phyloP scores from a whole-genome alignment of 805 yeast species.

The Tetrapisispora arboricola region DNA sequence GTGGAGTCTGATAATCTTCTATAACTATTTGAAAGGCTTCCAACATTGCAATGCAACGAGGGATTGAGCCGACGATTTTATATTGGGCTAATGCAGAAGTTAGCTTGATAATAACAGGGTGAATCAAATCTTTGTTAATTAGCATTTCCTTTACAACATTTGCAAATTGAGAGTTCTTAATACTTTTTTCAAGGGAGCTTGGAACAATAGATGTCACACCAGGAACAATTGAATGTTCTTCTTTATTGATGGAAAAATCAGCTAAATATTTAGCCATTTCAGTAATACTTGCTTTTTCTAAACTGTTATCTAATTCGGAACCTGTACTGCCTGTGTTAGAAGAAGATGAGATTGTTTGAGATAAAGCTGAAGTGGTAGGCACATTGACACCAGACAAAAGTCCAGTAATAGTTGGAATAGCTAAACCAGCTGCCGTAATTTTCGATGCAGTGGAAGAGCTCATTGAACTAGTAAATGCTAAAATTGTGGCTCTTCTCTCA shows the following conservation, averaged over 20 bases:
- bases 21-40: conserved; percentile 75
- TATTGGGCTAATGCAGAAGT: conserved; percentile 76
- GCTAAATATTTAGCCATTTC: conserved; percentile 22
- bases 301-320: conserved; percentile 2
- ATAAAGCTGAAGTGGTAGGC: conserved; percentile 15
- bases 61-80: conserved; percentile 80
- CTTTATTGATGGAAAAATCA: conserved; percentile 18
- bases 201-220: conserved; percentile 34
- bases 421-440: conserved; percentile 29
- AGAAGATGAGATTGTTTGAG: not conserved
- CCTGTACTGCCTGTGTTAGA: conserved; percentile 2
- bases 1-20: conserved; percentile 72
- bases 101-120: conserved; percentile 72
- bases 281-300: not conserved
- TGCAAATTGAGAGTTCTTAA: conserved; percentile 20
- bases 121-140: conserved; percentile 47
- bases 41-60: conserved; percentile 77
- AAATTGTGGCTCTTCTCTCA: conserved; percentile 44
- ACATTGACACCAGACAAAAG: conserved; percentile 18
- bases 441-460: conserved; percentile 24
- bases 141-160: conserved; percentile 27
- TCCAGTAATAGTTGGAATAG: conserved; percentile 26
- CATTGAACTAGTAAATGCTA: conserved; percentile 28
- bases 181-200: conserved; percentile 30
- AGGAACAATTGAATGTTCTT: conserved; percentile 29